Evolutionary conservation across 1,139 yeast genomes (phyloP).

Genomic region (Kazachstania sp.): DNA sequence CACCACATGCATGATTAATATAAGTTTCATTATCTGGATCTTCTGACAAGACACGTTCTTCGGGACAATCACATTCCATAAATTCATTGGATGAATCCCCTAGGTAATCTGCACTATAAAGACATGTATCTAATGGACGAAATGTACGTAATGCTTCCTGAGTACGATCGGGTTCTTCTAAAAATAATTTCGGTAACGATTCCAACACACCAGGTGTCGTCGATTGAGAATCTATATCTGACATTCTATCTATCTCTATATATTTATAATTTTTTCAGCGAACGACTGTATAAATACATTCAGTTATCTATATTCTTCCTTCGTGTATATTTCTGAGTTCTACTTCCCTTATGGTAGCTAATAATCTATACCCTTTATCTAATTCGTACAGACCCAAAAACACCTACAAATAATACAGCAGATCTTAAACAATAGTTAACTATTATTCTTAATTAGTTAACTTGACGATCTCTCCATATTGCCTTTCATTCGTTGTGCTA

Average conservation of each 20-base stretch:
- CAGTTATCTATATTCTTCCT: no score
- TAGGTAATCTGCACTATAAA: conserved; percentile 48
- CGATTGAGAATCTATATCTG: conserved; percentile 3
- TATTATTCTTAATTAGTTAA: no score
- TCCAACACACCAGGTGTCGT: neutral
- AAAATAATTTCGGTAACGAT: conserved; percentile 25
- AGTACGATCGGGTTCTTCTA: conserved; percentile 50
- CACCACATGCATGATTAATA: conserved; percentile 68
- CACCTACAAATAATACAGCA: no score
- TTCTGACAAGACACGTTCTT: conserved; percentile 16
- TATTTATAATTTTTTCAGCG: no score
- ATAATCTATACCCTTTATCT: neutral
- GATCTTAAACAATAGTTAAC: no score
- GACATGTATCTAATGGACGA: conserved; percentile 46
- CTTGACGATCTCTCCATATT: no score
- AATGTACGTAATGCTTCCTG: conserved; percentile 62
- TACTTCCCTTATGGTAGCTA: no score
- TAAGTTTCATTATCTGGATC: conserved; percentile 22
- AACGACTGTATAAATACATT: no score
- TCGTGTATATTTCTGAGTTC: no score
- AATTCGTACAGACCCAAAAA: no score
- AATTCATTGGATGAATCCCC: conserved; percentile 60
- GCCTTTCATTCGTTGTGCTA: no score
- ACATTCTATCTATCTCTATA: neutral
- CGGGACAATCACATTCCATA: conserved; percentile 83